These are phyloP conservation scores for Mortierella hygrophila DNA, from an alignment of 192 early-diverging fungal genomes.

Conservation along the genomic window DNA sequence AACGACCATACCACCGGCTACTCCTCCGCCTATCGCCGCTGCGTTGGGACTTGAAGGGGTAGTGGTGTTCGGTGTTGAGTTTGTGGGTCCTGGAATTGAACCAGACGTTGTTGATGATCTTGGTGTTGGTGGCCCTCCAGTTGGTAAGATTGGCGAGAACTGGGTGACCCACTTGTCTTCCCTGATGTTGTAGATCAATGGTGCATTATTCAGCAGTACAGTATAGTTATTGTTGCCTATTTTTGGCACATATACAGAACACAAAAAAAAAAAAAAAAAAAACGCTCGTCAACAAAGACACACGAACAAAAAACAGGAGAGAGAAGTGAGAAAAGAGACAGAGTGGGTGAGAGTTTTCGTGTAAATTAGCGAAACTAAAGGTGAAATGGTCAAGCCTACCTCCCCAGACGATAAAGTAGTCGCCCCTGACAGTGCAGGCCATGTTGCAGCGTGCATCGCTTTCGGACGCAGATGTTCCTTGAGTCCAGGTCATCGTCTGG, in stretches of 20 bases:
- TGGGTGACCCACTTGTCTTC: neutral
- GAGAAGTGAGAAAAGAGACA: neutral
- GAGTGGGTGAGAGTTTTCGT: neutral
- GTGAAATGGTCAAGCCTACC: neutral
- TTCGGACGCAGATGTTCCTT: neutral
- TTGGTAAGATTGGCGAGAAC: neutral
- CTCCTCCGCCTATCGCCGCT: neutral
- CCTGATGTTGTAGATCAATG: slow-evolving; percentile 10
- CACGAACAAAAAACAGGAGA: too few relatives aligned
- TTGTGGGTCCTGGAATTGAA: neutral
- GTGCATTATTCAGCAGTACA: neutral
- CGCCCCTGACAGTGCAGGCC: slow-evolving; percentile 4
- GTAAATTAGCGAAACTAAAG: too few relatives aligned
- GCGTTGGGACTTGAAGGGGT: neutral
- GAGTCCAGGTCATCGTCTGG: neutral
- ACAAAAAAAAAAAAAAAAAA: too few relatives aligned
- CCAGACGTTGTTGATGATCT: neutral
- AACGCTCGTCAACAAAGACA: neutral
- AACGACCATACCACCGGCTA: neutral
- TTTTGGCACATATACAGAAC: neutral
- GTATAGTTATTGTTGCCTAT: neutral
- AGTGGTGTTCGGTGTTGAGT: neutral
- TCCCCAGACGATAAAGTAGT: slow-evolving; percentile 7
- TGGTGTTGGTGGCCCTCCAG: too few relatives aligned
- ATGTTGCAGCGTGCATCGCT: neutral